These are phyloP conservation scores for barrel medic (Medicago truncatula) DNA, from an alignment of 306 rosid species.

Conservation along the genomic window MtrunA17r5.0-ANR NC_053042.1:49653501-49654000, in stretches of 20 bases:
- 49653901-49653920: conserved; percentile 69
- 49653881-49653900: conserved; percentile 75
- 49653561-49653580: no score
- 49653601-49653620: background rate
- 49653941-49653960: conserved; percentile 77
- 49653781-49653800: conserved; percentile 51
- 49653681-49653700: conserved; percentile 69
- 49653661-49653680: conserved; percentile 52
- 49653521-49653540: conserved; percentile 71
- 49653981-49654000: conserved; percentile 53
- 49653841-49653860: conserved; percentile 49
- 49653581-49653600: conserved; percentile 5
- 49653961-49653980: conserved; percentile 54
- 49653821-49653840: conserved; percentile 38
- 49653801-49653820: conserved; percentile 40
- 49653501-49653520: conserved; percentile 60
- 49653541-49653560: background rate
- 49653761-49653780: conserved; percentile 52
- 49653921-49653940: conserved; percentile 83
- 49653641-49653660: conserved; percentile 67
- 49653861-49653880: conserved; percentile 48
- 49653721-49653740: conserved; percentile 98
- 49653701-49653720: conserved; percentile 83
- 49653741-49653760: conserved; percentile 84
- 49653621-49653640: conserved; percentile 64